Evolutionary conservation across 1,284 basidiomycete species (phyloP).

Genomic region (Heliocybe sulcata): DNA sequence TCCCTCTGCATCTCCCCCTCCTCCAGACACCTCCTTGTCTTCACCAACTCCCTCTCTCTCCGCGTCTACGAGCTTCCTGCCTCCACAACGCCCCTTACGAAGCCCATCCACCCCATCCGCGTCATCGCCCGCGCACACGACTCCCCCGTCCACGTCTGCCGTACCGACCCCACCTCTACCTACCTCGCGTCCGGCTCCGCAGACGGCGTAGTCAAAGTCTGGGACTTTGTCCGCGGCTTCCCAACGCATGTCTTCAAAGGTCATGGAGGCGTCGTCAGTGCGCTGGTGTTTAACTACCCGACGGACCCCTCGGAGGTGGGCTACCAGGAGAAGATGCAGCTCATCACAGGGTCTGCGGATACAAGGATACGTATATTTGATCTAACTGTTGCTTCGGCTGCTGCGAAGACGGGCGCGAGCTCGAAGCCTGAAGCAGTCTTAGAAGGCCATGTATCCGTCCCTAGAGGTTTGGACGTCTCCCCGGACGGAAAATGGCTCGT

Average conservation of each 20-base stretch:
- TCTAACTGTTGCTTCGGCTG: slow-evolving; percentile 45
- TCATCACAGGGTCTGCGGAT: slow-evolving; percentile 87
- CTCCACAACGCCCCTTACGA: slow-evolving; percentile 33
- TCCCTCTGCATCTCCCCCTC: slow-evolving; percentile 65
- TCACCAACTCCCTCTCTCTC: slow-evolving; percentile 66
- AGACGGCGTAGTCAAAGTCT: slow-evolving; percentile 96
- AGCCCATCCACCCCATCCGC: slow-evolving; percentile 56
- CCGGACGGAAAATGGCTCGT: slow-evolving; percentile 81
- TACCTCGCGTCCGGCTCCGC: slow-evolving; percentile 94
- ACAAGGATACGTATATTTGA: slow-evolving; percentile 89
- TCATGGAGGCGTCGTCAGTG: slow-evolving; percentile 93
- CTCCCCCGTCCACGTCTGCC: slow-evolving; percentile 88
- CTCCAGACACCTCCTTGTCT: slow-evolving; percentile 51
- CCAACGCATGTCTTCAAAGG: slow-evolving; percentile 95
- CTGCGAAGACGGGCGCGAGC: slow-evolving; percentile 43
- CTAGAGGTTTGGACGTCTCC: slow-evolving; percentile 82
- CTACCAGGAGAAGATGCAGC: slow-evolving; percentile 58
- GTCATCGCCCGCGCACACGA: slow-evolving; percentile 82
- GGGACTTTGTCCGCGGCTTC: slow-evolving; percentile 85
- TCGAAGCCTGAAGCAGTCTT: slow-evolving; percentile 73
- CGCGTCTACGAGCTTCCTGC: slow-evolving; percentile 58
- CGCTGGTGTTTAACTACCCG: slow-evolving; percentile 78
- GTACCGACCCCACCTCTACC: slow-evolving; percentile 79
- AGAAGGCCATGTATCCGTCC: slow-evolving; percentile 89
- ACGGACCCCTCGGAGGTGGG: slow-evolving; percentile 42